Base-by-base conservation (phyloP, 495 filamentous ascomycete genomes). In the Hypoxylon subgilvum region DNA sequence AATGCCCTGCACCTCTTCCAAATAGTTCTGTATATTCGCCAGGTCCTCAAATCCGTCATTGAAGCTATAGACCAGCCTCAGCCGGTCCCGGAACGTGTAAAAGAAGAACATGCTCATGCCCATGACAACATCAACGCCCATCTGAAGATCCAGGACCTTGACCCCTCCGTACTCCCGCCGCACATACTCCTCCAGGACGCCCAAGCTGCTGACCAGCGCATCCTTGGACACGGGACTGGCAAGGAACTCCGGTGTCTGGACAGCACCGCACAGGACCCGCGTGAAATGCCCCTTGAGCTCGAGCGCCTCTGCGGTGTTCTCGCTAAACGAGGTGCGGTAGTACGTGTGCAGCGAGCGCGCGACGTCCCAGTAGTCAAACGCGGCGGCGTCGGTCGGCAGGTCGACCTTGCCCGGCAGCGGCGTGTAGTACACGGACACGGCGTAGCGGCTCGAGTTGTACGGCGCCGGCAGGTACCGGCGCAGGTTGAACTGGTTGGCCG, bases 71-170 rank as follows among this genome's bases (percentile, higher is more conserved):
- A 52, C 46, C 2, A 63, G 52, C 19, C 52, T 63, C 18, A 63
- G 21, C 28, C 36, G 52, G 41, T 57, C 59, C 1, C 25, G 45
- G 46, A 57, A 63, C 13, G 52, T 63, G 47, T 52, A 63, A 9
- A 48, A 30, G 14, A 63, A 57, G 32, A 57, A 52, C 52, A 63
- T 57, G 41, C 59, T 57, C 52, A 63, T 57, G 25, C 59, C 59
- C 52, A 63, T 40, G 0, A 63, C 52, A 12, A 63, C 52, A 31
- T 63, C 59, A 6, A 63, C 41, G 21, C 59, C 52, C 2, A 63
- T 44, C 25, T 46, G 41, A 18, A 63, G 8, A 28, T 63, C 59
- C 32, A 28, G 35, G 23, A 63, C 59, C 41, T 63, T 52, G 34
- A 63, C 44, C 27, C 51, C 58, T 34, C 59, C 59, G 35, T 63